Percentiles rank a stretch among this genome's conserved stretches.
These are phyloP conservation scores for Brasilioporus rufonigricans DNA, from an alignment of 768 basidiomycete genomes.

Conservation along the genomic window DNA sequence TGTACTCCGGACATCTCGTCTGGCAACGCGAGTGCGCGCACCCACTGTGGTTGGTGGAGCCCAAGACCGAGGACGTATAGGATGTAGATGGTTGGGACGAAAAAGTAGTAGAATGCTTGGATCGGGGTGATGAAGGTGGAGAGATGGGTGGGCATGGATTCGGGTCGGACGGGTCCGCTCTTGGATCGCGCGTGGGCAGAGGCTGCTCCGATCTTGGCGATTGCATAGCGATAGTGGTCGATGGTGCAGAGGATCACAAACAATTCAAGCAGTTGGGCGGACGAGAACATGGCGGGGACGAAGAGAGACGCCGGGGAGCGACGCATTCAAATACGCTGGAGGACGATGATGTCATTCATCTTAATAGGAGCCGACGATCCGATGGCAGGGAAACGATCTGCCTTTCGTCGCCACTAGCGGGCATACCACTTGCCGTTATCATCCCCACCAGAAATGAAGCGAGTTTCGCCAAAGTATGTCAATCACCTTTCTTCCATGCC, in stretches of 20 bases:
- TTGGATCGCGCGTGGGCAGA: neutral
- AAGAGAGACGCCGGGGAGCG: too few relatives aligned
- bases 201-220: neutral
- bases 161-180: slow-evolving; percentile 3
- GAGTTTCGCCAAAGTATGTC: too few relatives aligned
- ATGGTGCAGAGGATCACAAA: slow-evolving; percentile 1
- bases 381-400: too few relatives aligned
- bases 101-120: neutral
- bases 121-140: neutral
- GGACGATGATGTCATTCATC: too few relatives aligned
- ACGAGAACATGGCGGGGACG: slow-evolving; percentile 2
- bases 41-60: slow-evolving; percentile 8
- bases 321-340: too few relatives aligned
- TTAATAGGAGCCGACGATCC: too few relatives aligned
- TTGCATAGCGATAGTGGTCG: neutral
- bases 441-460: too few relatives aligned
- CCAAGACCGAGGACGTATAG: neutral
- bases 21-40: neutral
- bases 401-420: too few relatives aligned
- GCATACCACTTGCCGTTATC: too few relatives aligned
- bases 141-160: neutral
- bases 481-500: too few relatives aligned
- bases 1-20: neutral
- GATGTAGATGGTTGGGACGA: neutral
- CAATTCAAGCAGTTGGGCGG: slow-evolving; percentile 3